Evolutionary conservation across 768 basidiomycete species (phyloP).

Genomic region (Hirschioporus abietinus): DNA sequence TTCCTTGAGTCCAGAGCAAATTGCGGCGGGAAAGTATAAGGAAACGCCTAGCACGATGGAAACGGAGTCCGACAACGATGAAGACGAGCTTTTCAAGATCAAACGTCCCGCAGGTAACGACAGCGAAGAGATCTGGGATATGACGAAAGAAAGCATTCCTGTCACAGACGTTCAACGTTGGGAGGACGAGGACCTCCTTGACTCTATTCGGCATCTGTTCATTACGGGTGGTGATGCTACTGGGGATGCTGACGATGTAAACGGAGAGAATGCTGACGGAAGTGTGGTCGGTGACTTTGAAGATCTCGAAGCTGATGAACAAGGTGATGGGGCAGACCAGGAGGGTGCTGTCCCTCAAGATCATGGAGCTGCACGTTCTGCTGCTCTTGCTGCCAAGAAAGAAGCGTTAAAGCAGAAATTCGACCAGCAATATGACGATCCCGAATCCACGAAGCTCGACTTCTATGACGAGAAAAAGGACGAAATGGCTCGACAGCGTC

Average conservation of each 20-base stretch:
- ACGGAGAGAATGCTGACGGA: constrained; percentile 33
- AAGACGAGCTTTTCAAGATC: constrained; percentile 74
- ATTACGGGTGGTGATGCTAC: constrained; percentile 68
- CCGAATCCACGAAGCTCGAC: constrained; percentile 69
- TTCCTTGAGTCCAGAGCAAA: constrained; percentile 61
- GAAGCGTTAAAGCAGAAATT: constrained; percentile 91
- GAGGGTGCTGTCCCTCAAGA: constrained; percentile 22
- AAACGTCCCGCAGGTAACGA: constrained; percentile 26
- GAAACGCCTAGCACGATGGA: constrained; percentile 18
- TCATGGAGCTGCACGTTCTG: constrained; percentile 36
- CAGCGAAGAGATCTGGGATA: constrained; percentile 57
- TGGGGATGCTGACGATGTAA: constrained; percentile 29
- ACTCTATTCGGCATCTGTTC: constrained; percentile 83
- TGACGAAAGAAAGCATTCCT: constrained; percentile 56
- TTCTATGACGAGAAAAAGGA: constrained; percentile 93
- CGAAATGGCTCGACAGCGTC: constrained; percentile 80
- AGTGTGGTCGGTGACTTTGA: constrained; percentile 37
- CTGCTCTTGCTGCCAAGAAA: constrained; percentile 77
- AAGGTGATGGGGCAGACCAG: constrained; percentile 9
- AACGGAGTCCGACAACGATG: constrained; percentile 33
- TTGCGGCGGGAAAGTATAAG: constrained; percentile 39
- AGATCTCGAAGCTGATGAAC: constrained; percentile 30
- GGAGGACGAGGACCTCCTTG: constrained; percentile 81
- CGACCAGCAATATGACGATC: constrained; percentile 94
- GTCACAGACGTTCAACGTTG: constrained; percentile 58